Evolutionary conservation across 352 stramenopile species (phyloP), one percentile per base, ranked within the genome.

Genomic region (Plasmopara viticola): DNA sequence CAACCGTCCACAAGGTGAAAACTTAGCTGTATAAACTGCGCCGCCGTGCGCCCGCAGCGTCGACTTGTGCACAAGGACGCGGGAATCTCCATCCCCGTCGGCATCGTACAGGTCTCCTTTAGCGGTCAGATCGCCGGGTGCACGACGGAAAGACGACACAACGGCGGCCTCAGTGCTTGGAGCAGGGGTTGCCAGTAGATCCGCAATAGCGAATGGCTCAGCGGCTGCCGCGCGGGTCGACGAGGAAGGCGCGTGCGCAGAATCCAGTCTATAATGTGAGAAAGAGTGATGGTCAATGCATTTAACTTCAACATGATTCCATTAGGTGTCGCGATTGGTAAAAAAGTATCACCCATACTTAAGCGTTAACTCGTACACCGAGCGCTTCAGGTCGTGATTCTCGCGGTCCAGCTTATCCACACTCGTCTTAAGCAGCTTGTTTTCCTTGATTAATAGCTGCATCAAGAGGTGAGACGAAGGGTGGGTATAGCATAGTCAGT

Each of bases 321-420:
- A 28, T 2, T 12, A 17, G 9, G 6, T 17, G 2, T 64, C 60
- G 35, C 29, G 4, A 42, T 18, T 59, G 20, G 20, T 48, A 33
- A 61, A 48, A 33, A 41, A 7, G n/a, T 38, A 49, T 57, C 49
- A 31, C 35, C 25, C 43, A 0, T 57, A 93, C 83, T 90, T 93
- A 70, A 93, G 77, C 29, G 78, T 91, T 45, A 95, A 73, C 66
- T 95, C 85, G 56, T 87, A 95, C 39, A 95, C 85, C n/a, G 85
- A 95, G 58, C 80, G 77, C 71, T 95, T 95, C 55, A 95, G 79
- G 64, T 95, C 85, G 68, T 86, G 78, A 66, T 95, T 95, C 68
- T 95, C 85, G 28, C 59, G 70, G 64, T 95, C 85, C 38, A 95
- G 74, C 52, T 87, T 89, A 40, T 94, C 85, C 25, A 91, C 74